Evolutionary conservation across 345 rosid genomes (phyloP).

Genomic region (Eucalyptus melliodora): DNA sequence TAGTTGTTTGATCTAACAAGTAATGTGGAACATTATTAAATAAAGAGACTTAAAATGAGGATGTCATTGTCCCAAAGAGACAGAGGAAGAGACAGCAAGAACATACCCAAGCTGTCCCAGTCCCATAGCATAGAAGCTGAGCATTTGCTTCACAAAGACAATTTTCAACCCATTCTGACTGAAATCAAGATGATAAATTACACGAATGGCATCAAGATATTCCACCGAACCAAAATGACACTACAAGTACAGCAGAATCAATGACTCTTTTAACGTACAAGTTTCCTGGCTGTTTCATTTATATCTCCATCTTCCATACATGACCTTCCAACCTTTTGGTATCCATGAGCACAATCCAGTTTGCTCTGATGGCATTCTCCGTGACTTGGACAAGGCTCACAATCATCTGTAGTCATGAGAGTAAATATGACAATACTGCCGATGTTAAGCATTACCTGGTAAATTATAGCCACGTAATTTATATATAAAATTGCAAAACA

Average conservation of each 20-base stretch:
- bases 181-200: constrained; percentile 2
- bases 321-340: constrained; percentile 31
- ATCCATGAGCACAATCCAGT: constrained; percentile 62
- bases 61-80: neutral
- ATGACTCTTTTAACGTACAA: constrained; percentile 44
- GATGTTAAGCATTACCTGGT: too few relatives aligned
- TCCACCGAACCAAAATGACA: neutral
- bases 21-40: neutral
- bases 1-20: neutral
- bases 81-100: neutral
- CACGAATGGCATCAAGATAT: neutral
- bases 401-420: constrained; percentile 32
- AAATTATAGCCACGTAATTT: neutral
- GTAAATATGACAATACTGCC: neutral
- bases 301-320: constrained; percentile 85
- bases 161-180: constrained; percentile 50
- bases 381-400: constrained; percentile 68
- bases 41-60: neutral
- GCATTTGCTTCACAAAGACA: constrained; percentile 51
- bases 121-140: constrained; percentile 46
- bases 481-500: neutral
- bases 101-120: constrained; percentile 62
- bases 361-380: constrained; percentile 60
- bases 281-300: constrained; percentile 56
- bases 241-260: neutral